These are phyloP conservation scores for Claviceps sp. DNA, from an alignment of 2,329 filamentous ascomycete genomes.

Conservation along the genomic window DNA sequence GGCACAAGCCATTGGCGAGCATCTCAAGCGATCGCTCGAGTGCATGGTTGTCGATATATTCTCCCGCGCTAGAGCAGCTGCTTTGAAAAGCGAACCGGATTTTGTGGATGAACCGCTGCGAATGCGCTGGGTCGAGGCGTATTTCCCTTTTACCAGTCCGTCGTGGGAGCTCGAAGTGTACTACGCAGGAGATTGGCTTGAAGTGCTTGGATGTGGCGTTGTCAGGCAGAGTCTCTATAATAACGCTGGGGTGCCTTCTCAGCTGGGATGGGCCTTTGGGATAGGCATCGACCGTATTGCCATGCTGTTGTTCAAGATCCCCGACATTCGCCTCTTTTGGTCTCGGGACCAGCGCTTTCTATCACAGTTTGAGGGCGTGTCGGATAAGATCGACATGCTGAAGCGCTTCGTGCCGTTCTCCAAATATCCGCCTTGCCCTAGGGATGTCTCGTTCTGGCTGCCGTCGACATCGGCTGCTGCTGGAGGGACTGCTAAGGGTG, in stretches of 20 bases:
- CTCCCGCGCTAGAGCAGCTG: constrained; percentile 57
- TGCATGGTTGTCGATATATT: constrained; percentile 85
- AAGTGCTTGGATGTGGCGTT: constrained; percentile 86
- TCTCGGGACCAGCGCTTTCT: constrained; percentile 73
- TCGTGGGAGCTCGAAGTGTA: constrained; percentile 95
- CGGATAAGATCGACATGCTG: constrained; percentile 33
- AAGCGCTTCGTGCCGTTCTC: constrained; percentile 74
- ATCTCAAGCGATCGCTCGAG: constrained; percentile 83
- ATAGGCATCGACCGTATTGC: constrained; percentile 88
- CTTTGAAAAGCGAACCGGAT: constrained; percentile 35
- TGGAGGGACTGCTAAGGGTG: constrained; percentile 29
- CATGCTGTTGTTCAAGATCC: constrained; percentile 93
- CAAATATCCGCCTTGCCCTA: constrained; percentile 77
- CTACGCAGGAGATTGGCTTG: constrained; percentile 90
- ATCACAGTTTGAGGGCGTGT: constrained; percentile 62
- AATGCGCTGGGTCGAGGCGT: constrained; percentile 91
- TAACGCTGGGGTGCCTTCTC: constrained; percentile 60
- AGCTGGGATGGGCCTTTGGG: constrained; percentile 91
- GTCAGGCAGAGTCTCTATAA: constrained; percentile 71
- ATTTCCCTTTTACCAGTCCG: constrained; percentile 93
- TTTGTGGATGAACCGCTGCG: constrained; percentile 57
- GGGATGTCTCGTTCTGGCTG: constrained; percentile 94
- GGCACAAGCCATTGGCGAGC: constrained; percentile 67
- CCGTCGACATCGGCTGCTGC: constrained; percentile 30
- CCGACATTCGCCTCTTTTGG: constrained; percentile 96